Evolutionary conservation across 441 rosid species (phyloP).

Genomic region (Populus tomentosa): DNA sequence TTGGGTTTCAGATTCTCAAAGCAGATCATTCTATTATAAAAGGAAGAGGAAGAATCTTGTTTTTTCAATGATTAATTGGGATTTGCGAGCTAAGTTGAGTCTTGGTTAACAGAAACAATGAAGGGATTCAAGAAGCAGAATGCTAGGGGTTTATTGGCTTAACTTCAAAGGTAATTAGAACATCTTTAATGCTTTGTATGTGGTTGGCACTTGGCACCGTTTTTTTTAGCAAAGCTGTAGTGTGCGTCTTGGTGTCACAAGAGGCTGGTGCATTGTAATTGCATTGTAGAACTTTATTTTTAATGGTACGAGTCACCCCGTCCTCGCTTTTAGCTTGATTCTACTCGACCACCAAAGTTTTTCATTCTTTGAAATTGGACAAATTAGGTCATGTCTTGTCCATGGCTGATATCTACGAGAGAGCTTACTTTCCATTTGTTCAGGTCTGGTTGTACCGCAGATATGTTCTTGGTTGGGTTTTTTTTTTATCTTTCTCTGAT

Average conservation of each 20-base stretch:
- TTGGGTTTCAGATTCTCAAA: background rate
- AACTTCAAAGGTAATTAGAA: background rate
- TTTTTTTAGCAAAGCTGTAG: background rate
- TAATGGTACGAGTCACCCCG: background rate
- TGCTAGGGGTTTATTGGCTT: background rate
- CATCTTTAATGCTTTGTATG: too few species aligned
- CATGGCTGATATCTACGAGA: background rate
- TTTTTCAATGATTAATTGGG: background rate
- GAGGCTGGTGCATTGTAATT: background rate
- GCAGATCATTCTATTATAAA: background rate
- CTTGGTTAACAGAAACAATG: background rate
- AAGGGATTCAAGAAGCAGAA: background rate
- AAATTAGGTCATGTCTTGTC: background rate
- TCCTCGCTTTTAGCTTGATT: background rate
- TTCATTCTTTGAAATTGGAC: background rate
- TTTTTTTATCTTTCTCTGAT: background rate
- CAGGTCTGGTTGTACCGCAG: background rate
- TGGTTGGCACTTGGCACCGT: background rate
- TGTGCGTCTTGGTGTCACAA: background rate
- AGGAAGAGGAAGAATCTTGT: background rate
- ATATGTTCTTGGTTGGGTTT: background rate
- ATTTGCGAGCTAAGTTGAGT: background rate
- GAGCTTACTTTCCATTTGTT: background rate
- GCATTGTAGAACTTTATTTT: background rate
- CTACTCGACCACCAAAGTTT: background rate